A percentile compares a stretch with the other conserved stretches of the same genome.
These are phyloP conservation scores for Peronosclerospora sorghi DNA, from an alignment of 352 stramenopile species.

Conservation along the genomic window DNA sequence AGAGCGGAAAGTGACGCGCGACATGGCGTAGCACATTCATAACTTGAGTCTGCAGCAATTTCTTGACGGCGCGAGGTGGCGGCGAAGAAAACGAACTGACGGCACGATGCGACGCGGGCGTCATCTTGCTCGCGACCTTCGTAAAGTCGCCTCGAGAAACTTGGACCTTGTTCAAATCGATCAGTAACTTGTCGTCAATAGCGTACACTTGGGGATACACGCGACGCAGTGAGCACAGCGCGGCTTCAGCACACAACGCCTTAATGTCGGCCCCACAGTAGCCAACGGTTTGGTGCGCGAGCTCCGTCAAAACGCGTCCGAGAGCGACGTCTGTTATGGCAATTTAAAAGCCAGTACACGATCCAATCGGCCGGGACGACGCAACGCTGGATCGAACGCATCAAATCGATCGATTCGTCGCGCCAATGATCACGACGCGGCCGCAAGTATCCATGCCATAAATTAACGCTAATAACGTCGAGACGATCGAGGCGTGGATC, in stretches of 20 bases:
- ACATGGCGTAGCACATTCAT: slow-evolving; percentile 32
- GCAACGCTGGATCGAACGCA: slow-evolving; percentile 90
- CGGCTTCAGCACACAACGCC: slow-evolving; percentile 82
- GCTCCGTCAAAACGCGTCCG: slow-evolving; percentile 48
- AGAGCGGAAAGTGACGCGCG: slow-evolving; percentile 44
- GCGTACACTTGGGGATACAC: slow-evolving; percentile 83
- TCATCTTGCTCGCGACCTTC: slow-evolving; percentile 72
- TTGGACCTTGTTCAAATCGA: slow-evolving; percentile 51
- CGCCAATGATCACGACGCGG: slow-evolving; percentile 95
- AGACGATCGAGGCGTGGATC: slow-evolving; percentile 91
- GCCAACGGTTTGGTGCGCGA: slow-evolving; percentile 77
- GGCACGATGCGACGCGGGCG: slow-evolving; percentile 58
- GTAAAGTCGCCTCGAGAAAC: slow-evolving; percentile 61
- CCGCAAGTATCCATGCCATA: slow-evolving; percentile 79
- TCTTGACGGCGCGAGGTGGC: slow-evolving; percentile 46
- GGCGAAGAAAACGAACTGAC: slow-evolving; percentile 65
- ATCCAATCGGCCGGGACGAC: slow-evolving; percentile 90
- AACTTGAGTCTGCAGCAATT: slow-evolving; percentile 31
- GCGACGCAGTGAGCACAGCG: slow-evolving; percentile 78
- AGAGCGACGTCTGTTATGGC: slow-evolving; percentile 78
- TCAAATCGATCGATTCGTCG: slow-evolving; percentile 96
- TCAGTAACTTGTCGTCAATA: slow-evolving; percentile 66
- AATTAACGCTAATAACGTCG: slow-evolving; percentile 88
- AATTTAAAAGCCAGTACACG: slow-evolving; percentile 86
- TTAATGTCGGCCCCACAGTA: slow-evolving; percentile 90